Base-by-base conservation (phyloP, 1,284 basidiomycete genomes). In the Cryptococcus neoformans region DNA sequence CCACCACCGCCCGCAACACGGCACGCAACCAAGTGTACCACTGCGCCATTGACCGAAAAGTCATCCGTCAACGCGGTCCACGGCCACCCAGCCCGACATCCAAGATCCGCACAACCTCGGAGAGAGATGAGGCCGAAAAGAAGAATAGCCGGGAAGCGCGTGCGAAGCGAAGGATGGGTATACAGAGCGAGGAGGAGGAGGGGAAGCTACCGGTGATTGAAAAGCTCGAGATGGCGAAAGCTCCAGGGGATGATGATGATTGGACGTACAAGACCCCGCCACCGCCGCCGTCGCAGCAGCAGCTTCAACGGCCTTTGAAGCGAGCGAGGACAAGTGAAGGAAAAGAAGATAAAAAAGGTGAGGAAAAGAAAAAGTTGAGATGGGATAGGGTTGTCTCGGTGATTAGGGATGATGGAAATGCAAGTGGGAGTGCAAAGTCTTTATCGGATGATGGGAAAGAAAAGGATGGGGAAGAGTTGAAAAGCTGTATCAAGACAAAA, bases 241-340 rank as follows among this genome's bases (percentile, higher is more conserved):
- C 86, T 9, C 83, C 88, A 5, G 89, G 90, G 1, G 90, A 92
- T 16, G 89, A 90, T 40, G 89, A 88, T 64, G 89, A 90, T 62
- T 92, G 34, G 8, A 28, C 14, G 16, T 41, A 88, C 65, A 81
- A 82, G 67, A 87, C 86, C 2, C 88, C 85, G 28, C 28, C 28
- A 4, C 28, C 28, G 21, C 21, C 21, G 21, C 21, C 21, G 21
- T 21, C 21, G 21, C 21, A 21, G 21, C 21, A 21, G 21, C 21
- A 21, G 21, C 21, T 21, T 0, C 78, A 79, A 9, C 52, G 71
- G 53, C 66, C 68, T 8, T 44, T 52, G 5, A 75, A 75, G 52
- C 63, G 66, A 21, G 51, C 56, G 6, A 67, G 66, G 50, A 78
- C 77, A 58, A 69, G 52, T 12, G 34, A 9, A n/a, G 47, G 44